Conservation (phyloP, 2,329 filamentous ascomycete genomes). For the Paracorniculantispora psalliotae region DNA sequence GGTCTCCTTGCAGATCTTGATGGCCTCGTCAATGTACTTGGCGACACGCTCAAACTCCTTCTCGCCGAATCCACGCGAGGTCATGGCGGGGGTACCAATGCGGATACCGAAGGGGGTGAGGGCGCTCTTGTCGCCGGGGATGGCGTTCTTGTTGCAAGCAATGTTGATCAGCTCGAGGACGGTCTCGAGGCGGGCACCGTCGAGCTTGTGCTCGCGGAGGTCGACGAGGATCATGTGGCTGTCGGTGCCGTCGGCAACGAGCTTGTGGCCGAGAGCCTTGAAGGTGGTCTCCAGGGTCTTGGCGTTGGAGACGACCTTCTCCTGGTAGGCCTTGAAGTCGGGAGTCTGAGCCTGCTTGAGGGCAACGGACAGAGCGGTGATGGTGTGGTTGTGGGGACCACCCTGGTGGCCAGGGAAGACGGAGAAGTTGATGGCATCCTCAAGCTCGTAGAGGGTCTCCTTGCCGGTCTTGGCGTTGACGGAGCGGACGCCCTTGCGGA, state of each 20-base stretch:
- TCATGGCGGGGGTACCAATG: slow-evolving; percentile 97
- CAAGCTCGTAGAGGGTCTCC: slow-evolving; percentile 85
- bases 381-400: slow-evolving; percentile 98
- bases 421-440: slow-evolving; percentile 95
- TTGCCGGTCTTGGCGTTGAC: slow-evolving; percentile 88
- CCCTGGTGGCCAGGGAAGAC: slow-evolving; percentile 99
- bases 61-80: slow-evolving; percentile 85
- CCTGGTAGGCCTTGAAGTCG: slow-evolving; percentile 92
- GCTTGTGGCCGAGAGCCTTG: slow-evolving; percentile 84
- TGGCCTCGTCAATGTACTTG: slow-evolving; percentile 79
- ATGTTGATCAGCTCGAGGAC: slow-evolving; percentile 98
- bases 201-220: slow-evolving; percentile 78
- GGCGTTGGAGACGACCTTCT: slow-evolving; percentile 87
- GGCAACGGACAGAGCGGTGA: slow-evolving; percentile 91
- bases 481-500: slow-evolving; percentile 91
- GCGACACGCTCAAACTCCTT: slow-evolving; percentile 90
- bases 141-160: slow-evolving; percentile 99
- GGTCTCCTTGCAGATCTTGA: slow-evolving; percentile 86
- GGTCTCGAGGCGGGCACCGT: slow-evolving; percentile 92
- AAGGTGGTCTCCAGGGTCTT: slow-evolving; percentile 82
- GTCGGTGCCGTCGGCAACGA: slow-evolving; percentile 93
- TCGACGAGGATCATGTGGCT: slow-evolving; percentile 97
- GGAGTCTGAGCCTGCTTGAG: slow-evolving; percentile 86
- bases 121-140: slow-evolving; percentile 95
- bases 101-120: slow-evolving; percentile 92